Percentiles rank a stretch among this genome's conserved stretches.
phyloP scores from a whole-genome alignment of 495 filamentous ascomycete species.

The Hypoxylon fuscum region DNA sequence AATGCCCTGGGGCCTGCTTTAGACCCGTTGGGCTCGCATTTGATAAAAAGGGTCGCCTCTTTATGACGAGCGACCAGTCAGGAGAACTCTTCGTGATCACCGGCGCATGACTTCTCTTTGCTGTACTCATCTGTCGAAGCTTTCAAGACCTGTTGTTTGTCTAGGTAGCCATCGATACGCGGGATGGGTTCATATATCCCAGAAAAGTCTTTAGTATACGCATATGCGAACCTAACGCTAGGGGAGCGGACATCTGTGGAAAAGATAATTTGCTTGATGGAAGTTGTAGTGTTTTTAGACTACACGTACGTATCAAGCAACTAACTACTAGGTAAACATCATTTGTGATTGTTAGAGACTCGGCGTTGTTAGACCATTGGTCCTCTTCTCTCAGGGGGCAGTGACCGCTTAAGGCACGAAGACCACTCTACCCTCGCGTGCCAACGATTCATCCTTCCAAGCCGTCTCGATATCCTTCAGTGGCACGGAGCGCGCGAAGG shows the following conservation, averaged over 20 bases:
- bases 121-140: neutral
- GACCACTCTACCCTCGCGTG: slow-evolving; percentile 33
- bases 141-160: no score
- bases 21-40: slow-evolving; percentile 61
- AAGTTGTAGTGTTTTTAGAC: no score
- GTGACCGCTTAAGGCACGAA: slow-evolving; percentile 36
- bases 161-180: no score
- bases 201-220: no score
- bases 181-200: no score
- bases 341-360: no score
- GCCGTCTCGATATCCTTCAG: slow-evolving; percentile 40
- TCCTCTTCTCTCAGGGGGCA: neutral
- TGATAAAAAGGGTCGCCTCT: slow-evolving; percentile 56
- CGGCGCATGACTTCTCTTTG: slow-evolving; percentile 31
- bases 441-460: slow-evolving; percentile 36
- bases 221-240: no score
- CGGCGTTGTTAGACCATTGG: neutral
- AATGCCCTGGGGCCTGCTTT: slow-evolving; percentile 55
- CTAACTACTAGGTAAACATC: no score
- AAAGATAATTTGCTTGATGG: no score
- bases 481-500: slow-evolving; percentile 12
- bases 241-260: no score
- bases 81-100: slow-evolving; percentile 61
- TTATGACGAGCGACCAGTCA: slow-evolving; percentile 57
- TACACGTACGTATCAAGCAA: no score